Conservation (phyloP, 2,329 filamentous ascomycete genomes). For the Eurotiales sp. region DNA sequence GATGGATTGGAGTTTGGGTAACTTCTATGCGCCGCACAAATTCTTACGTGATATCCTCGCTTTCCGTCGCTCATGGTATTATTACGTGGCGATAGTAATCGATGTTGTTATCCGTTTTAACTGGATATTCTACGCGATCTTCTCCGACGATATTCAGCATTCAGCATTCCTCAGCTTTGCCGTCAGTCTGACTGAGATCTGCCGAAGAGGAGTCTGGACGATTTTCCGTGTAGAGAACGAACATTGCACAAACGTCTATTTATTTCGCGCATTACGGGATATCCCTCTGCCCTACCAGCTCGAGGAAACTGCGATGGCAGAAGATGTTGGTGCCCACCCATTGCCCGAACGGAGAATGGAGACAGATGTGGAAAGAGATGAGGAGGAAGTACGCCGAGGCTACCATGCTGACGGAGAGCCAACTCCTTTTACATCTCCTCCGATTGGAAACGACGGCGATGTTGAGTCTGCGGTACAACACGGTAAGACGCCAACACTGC, state of each 20-base stretch:
- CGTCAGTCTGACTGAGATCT: slow-evolving; percentile 72
- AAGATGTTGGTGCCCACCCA: slow-evolving; percentile 17
- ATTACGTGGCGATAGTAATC: slow-evolving; percentile 78
- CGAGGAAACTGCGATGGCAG: slow-evolving; percentile 9
- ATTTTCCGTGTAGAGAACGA: slow-evolving; percentile 96
- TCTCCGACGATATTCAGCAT: slow-evolving; percentile 74
- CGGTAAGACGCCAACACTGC: slow-evolving; percentile 24
- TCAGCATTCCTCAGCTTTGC: slow-evolving; percentile 77
- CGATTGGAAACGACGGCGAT: slow-evolving; percentile 21
- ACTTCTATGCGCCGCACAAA: slow-evolving; percentile 64
- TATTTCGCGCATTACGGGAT: slow-evolving; percentile 85
- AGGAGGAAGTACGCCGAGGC: background rate
- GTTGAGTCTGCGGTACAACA: slow-evolving; percentile 23
- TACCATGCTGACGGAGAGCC: slow-evolving; percentile 1
- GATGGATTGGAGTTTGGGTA: slow-evolving; percentile 94
- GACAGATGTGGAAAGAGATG: slow-evolving; percentile 8
- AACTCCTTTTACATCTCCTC: background rate
- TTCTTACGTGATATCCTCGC: slow-evolving; percentile 74
- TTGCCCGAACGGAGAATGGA: slow-evolving; percentile 13
- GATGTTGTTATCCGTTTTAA: slow-evolving; percentile 86
- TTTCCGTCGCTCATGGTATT: slow-evolving; percentile 74
- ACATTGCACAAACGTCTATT: slow-evolving; percentile 85
- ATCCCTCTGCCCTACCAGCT: slow-evolving; percentile 76
- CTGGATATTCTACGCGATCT: slow-evolving; percentile 92
- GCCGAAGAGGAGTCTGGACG: slow-evolving; percentile 85